Conservation (phyloP, 2,329 filamentous ascomycete genomes). For the Stagonosporopsis tanaceti region DNA sequence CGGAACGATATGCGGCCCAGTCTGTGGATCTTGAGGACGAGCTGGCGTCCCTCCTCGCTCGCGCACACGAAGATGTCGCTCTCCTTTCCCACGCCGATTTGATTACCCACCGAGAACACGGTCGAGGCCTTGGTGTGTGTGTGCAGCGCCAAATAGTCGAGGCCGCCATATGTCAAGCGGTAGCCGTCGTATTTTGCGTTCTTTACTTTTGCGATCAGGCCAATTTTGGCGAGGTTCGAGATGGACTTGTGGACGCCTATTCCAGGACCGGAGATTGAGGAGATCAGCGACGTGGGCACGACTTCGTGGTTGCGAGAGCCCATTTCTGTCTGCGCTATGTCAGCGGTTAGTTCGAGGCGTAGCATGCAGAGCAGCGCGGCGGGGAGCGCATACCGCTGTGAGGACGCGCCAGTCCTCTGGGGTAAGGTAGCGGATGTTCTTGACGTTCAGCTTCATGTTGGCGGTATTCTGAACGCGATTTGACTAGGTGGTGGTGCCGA, state of each 20-base stretch:
- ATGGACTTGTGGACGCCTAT: slow-evolving; percentile 86
- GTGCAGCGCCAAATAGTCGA: slow-evolving; percentile 97
- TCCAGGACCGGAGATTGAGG: slow-evolving; percentile 75
- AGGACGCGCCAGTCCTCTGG: slow-evolving; percentile 95
- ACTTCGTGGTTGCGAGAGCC: slow-evolving; percentile 97
- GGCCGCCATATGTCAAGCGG: slow-evolving; percentile 91
- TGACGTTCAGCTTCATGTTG: slow-evolving; percentile 92
- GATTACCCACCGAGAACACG: slow-evolving; percentile 91
- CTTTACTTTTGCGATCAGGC: slow-evolving; percentile 89
- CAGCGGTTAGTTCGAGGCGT: slow-evolving; percentile 48
- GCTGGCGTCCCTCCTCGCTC: slow-evolving; percentile 76
- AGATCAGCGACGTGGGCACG: slow-evolving; percentile 88
- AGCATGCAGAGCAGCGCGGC: slow-evolving; percentile 13
- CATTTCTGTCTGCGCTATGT: slow-evolving; percentile 76
- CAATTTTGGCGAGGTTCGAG: slow-evolving; percentile 88
- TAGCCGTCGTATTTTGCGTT: slow-evolving; percentile 98
- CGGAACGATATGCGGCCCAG: slow-evolving; percentile 96
- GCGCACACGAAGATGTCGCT: slow-evolving; percentile 96
- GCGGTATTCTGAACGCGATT: slow-evolving; percentile 14
- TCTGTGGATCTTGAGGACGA: slow-evolving; percentile 93
- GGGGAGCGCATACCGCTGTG: slow-evolving; percentile 70
- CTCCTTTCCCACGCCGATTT: slow-evolving; percentile 96
- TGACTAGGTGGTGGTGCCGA: slow-evolving; percentile 12
- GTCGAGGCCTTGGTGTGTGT: slow-evolving; percentile 80
- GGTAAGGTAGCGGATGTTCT: slow-evolving; percentile 89